Base-by-base conservation (phyloP, 192 early-diverging fungal species). In the Helicostylum pulchrum region DNA sequence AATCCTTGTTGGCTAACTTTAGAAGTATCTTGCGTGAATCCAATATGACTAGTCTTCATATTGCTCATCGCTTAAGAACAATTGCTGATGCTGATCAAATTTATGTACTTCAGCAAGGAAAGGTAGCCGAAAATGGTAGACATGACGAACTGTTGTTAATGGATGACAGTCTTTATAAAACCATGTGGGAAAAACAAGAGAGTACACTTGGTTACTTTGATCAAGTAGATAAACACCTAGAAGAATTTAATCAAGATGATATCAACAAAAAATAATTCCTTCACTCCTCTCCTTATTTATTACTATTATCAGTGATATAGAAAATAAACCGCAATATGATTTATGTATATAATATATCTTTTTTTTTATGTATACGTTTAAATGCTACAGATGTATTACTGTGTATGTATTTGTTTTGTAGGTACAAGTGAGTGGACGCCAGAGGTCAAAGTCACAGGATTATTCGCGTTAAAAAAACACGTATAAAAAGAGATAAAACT, bases 11-110 rank as follows among this genome's bases (percentile, higher is more conserved):
- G 26, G 81, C 83, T 39, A 95, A 98, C 65, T 94, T 97, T 60
- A 85, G 93, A n/a, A 85, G 84, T 12, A 85, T 95, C 0, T 72
- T 94, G 15, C 88, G 89, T 14, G 77, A 82, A 62, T 79, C 80
- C 15, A 66, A 80, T 14, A 80, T 90, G 57, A 98, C 97, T 6
- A 92, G 91, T 51, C 83, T 99, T 8, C 94, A 95, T 75, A 90
- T 99, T 76, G 96, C 97, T 0, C 97, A 99, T 70, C 79, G 95
- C 3, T 71, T 99, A 70, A 79, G 88, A 34, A 96, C 97, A 6
- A 90, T 98, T 74, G 83, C 86, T 61, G 90, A 94, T 68, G 92
- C 90, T 45, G 84, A 99, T 68, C 64, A 86, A 53, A 97, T 99
- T 43, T 87, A 93, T 80, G 97, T 98, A 11, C 79, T 99, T 65